Evolutionary conservation across 1,284 basidiomycete genomes (phyloP).

Genomic region (Leccinum pachyderme): DNA sequence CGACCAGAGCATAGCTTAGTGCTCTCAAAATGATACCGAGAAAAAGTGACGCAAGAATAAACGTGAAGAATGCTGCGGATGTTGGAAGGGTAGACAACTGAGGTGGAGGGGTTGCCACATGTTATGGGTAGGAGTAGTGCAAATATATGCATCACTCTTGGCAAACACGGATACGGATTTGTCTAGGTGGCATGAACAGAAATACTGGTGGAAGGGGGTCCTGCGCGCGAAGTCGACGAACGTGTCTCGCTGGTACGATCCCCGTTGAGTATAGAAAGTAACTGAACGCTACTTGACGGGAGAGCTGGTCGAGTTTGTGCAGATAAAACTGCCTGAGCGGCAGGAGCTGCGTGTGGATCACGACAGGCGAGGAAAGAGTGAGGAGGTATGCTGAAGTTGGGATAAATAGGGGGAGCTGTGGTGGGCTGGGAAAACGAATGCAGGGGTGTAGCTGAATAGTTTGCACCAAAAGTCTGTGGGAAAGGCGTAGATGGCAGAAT

Average conservation of each 20-base stretch:
- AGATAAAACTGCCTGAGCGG: slow-evolving; percentile 10
- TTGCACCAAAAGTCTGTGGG: slow-evolving; percentile 16
- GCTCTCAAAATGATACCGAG: slow-evolving; percentile 12
- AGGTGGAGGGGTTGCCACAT: slow-evolving; percentile 7
- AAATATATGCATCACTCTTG: slow-evolving; percentile 20
- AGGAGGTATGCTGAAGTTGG: slow-evolving; percentile 12
- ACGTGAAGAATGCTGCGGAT: slow-evolving; percentile 2
- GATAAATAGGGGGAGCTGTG: slow-evolving; percentile 15
- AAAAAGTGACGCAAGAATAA: slow-evolving; percentile 16
- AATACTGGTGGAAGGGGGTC: slow-evolving; percentile 9
- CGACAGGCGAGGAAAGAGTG: slow-evolving; percentile 7
- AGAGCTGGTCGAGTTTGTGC: slow-evolving; percentile 19
- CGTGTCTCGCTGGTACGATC: slow-evolving; percentile 17
- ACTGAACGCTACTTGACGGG: slow-evolving; percentile 29
- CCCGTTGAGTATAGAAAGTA: slow-evolving; percentile 38
- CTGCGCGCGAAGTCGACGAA: slow-evolving; percentile 12
- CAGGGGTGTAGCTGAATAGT: slow-evolving; percentile 15
- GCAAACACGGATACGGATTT: slow-evolving; percentile 3
- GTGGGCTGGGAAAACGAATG: slow-evolving; percentile 18
- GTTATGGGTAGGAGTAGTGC: slow-evolving; percentile 13
- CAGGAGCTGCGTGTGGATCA: slow-evolving; percentile 7
- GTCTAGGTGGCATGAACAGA: slow-evolving; percentile 30
- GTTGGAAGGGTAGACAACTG: slow-evolving; percentile 3
- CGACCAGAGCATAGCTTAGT: slow-evolving; percentile 20
- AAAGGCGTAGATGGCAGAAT: slow-evolving; percentile 11